phyloP scores from a whole-genome alignment of 2,329 filamentous ascomycete genomes.

The Gyromitra esculenta region DNA sequence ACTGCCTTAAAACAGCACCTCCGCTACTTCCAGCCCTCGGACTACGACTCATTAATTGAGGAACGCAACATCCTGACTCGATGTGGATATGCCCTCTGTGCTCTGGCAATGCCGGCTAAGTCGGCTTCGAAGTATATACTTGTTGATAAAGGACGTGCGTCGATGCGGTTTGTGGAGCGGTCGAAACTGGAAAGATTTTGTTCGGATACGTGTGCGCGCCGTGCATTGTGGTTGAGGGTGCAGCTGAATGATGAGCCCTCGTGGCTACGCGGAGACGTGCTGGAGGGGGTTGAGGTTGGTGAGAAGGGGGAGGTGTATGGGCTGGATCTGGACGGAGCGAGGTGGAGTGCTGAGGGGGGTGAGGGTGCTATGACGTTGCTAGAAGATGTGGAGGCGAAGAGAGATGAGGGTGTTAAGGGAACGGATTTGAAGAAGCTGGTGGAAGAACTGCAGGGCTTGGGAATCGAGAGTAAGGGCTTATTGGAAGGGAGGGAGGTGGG shows the following conservation, averaged over 20 bases:
- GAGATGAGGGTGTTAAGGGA: slow-evolving; percentile 21
- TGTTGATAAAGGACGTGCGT: slow-evolving; percentile 58
- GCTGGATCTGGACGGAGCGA: slow-evolving; percentile 44
- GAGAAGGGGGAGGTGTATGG: slow-evolving; percentile 48
- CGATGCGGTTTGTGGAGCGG: slow-evolving; percentile 70
- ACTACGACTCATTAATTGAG: slow-evolving; percentile 87
- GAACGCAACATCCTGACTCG: slow-evolving; percentile 85
- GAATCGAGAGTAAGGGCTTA: slow-evolving; percentile 47
- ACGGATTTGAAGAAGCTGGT: slow-evolving; percentile 41
- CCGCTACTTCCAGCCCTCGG: slow-evolving; percentile 79
- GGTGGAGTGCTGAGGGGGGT: slow-evolving; percentile 21
- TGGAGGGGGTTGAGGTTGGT: slow-evolving; percentile 50
- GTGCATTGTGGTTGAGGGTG: slow-evolving; percentile 85
- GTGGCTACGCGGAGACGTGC: slow-evolving; percentile 71
- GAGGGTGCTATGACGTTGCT: slow-evolving; percentile 29
- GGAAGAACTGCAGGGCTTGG: slow-evolving; percentile 48
- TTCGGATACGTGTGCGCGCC: slow-evolving; percentile 77
- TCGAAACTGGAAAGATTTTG: slow-evolving; percentile 88
- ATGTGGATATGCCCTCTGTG: slow-evolving; percentile 87
- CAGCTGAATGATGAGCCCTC: slow-evolving; percentile 86
- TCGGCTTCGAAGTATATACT: slow-evolving; percentile 66
- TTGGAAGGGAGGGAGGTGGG: not conserved
- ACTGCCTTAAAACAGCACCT: slow-evolving; percentile 73
- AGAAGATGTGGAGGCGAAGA: slow-evolving; percentile 41
- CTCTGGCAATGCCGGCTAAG: slow-evolving; percentile 63